Conservation (phyloP, 2,329 filamentous ascomycete species). For the Neonectria magnoliae region DNA sequence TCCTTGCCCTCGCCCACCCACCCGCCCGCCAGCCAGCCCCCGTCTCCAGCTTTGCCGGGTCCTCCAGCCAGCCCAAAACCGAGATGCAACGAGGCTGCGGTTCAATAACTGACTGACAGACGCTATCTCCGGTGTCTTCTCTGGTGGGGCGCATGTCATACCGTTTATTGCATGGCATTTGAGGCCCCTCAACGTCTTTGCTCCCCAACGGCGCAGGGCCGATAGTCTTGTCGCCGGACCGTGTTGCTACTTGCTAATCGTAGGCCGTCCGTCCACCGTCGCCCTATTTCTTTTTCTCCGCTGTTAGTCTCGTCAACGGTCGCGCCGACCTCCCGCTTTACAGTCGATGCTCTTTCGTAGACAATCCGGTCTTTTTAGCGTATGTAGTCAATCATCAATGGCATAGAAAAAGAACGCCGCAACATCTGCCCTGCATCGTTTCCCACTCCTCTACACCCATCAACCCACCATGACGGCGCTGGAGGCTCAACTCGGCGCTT, state of each 20-base stretch:
- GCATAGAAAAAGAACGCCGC: not conserved
- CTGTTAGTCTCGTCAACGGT: conserved; percentile 16
- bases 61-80: conserved; percentile 11
- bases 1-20: not conserved
- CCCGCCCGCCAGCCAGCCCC: not conserved
- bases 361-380: not conserved
- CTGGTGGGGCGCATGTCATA: conserved; percentile 32
- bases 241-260: conserved; percentile 1
- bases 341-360: not conserved
- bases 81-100: not conserved
- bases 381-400: not conserved
- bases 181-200: conserved; percentile 27
- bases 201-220: conserved; percentile 12
- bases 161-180: conserved; percentile 35
- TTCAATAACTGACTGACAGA: not conserved
- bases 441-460: not conserved
- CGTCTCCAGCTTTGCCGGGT: conserved; percentile 6
- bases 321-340: conserved; percentile 6
- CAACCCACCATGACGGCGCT: conserved; percentile 10
- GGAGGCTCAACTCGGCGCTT: conserved; percentile 41
- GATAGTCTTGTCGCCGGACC: conserved; percentile 7
- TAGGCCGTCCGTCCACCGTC: not conserved
- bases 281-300: not conserved
- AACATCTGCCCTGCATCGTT: not conserved
- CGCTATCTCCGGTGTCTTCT: conserved; percentile 19